Base-by-base conservation (phyloP, 306 rosid genomes). In the Sphenostylis stenocarpa region DNA sequence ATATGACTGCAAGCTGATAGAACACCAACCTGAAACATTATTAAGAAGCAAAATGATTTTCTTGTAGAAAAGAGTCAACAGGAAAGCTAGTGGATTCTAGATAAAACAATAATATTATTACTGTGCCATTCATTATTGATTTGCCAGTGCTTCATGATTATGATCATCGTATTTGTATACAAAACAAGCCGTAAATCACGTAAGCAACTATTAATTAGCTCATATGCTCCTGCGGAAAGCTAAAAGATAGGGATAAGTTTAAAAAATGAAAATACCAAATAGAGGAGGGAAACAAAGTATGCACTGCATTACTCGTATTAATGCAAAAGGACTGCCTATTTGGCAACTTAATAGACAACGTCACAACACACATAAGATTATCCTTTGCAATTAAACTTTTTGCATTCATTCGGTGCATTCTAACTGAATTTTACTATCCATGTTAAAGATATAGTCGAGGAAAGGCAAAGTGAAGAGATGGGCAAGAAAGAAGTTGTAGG, bases 1-100 rank as follows among this genome's bases (percentile, higher is more conserved):
- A 91, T 82, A 75, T 92, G 97, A 77, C 97, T 90, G 57, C 97
- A 92, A 36, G 96, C 97, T 68, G 92, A 89, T 19, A 92, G 80
- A 47, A 92, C 97, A 74, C 94, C 94, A 15, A 90, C 92, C 97
- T 92, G 86, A 70, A 86, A 78, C 36, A 75, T 63, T 26, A 48
- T 75, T 21, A 45, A 72, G 29, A 66, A 31, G 55, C 61, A 33
- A 60, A 64, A 31, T 73, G 65, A 0, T 8, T 31, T 64, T 45
- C 76, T 52, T 6, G 12, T 36, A 58, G 45, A 26, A 19, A 21
- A 15, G 77, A 52, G 29, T 70, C 31, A 45, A 57, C 13, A 33
- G 51, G 14, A 13, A 57, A 9, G 45, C 43, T 33, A 47, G 2
- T n/a, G 26, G 44, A 56, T 21, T 48, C n/a, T 34, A 34, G 47